phyloP scores from a whole-genome alignment of 148 eudicot genomes.

The Tetragonia tetragonoides region DNA sequence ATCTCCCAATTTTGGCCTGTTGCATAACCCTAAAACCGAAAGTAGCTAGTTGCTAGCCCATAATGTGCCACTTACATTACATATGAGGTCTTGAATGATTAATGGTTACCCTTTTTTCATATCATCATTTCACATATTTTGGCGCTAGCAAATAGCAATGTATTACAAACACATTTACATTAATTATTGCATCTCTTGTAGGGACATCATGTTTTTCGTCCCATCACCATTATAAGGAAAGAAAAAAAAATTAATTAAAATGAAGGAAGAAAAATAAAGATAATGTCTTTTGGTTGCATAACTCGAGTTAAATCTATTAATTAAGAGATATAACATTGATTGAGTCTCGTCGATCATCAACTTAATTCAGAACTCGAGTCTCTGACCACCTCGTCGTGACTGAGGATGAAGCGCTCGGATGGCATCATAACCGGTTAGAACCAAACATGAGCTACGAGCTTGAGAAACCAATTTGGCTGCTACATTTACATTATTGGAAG shows the following conservation, averaged over 20 bases:
- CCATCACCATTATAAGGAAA: background rate
- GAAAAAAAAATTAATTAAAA: background rate
- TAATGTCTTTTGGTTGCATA: background rate
- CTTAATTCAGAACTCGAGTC: background rate
- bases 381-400: constrained; percentile 19
- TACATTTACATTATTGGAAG: constrained; percentile 21
- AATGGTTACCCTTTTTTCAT: constrained; percentile 6
- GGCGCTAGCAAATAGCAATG: background rate
- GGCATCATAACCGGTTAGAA: constrained; percentile 26
- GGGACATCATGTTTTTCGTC: constrained; percentile 11
- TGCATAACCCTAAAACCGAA: constrained; percentile 13
- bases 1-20: constrained; percentile 18
- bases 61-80: constrained; percentile 12
- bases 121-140: background rate
- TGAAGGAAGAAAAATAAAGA: background rate
- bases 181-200: constrained; percentile 17
- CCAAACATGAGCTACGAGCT: constrained; percentile 31
- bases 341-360: background rate
- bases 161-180: constrained; percentile 18
- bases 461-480: constrained; percentile 30
- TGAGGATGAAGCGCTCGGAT: constrained; percentile 20
- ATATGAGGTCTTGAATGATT: constrained; percentile 19
- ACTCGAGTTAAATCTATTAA: background rate
- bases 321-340: too few species aligned
- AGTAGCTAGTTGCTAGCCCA: constrained; percentile 22